Base-by-base conservation (phyloP, 129 eudicot genomes). In the Ambrosia trifida region DNA sequence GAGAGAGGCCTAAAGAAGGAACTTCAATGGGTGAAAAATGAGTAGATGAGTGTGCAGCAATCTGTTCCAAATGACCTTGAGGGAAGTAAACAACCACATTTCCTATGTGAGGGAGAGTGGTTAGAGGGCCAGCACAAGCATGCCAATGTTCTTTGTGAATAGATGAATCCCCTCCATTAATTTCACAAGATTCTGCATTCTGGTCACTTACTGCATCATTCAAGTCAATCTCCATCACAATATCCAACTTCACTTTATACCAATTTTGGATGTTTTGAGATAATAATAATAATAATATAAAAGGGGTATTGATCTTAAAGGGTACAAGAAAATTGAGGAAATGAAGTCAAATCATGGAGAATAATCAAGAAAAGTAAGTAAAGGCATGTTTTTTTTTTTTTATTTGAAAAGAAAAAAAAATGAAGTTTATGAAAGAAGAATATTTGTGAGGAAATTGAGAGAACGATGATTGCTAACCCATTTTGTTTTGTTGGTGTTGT, bases 91-190 rank as follows among this genome's bases (percentile, higher is more conserved):
- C 96, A 63, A 92, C 95, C 62, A 83, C 88, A 89, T 89, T 86
- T 44, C 95, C 96, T 78, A 87, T 87, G 76, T 69, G 85, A 56
- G 96, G 98, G 50, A 87, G 86, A 49, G 78, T 72, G 3, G 89
- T 87, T 11, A 89, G 81, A 75, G 98, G 96, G 9, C 98, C 98
- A 85, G 98, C 95, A 89, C 98, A 86, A 66, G 98, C 96, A 84
- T 92, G 86, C 98, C 98, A 92, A 40, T 85, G 96, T 84, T 92
- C 95, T 84, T 59, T 82, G 59, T 82, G 80, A 40, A 83, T 80
- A 49, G 89, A 70, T 43, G 81, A 87, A 52, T 19, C 51, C 75
- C 82, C 77, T 66, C 54, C 76, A 80, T 71, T 1, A 10, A 6
- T 64, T 53, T 50, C 77, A 56, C 67, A 63, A 41, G 73, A 64